Evolutionary conservation across 257 asterid species (phyloP), one percentile per base, ranked within the genome.

Genomic region (Plantago major): DNA sequence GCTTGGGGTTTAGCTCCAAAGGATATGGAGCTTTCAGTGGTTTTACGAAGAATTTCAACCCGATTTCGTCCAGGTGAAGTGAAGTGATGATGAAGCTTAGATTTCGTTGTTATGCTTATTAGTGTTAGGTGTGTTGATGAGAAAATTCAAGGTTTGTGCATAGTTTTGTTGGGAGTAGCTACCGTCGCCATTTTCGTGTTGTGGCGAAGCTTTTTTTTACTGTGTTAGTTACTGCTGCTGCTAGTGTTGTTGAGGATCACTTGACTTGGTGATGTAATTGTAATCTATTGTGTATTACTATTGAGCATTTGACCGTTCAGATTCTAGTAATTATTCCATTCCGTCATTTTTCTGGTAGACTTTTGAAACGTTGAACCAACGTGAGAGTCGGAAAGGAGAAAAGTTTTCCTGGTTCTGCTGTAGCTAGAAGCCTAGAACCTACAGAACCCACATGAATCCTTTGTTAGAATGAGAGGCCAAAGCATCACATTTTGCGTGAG

Each of bases 1-100:
- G 97, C 78, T 73, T 93, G 51, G 99, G 97, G 1, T 90, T 93
- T 71, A 87, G 92, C 54, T 89, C 99, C 8, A 93, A 89, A 74
- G 83, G 96, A 42, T 93, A 93, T 57, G 95, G 97, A 22, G 91
- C 94, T 37, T 85, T 87, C 85, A 81, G 73, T 54, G 99, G 96
- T 1, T 83, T 89, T 11, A 86, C 97, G 19, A 80, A 81, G 71
- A 87, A 83, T 55, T 79, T 90, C 64, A 93, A 85, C 73, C 97
- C 97, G 38, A 89, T 87, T 63, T 89, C 94, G 22, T 87, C 97
- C 48, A 81, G 89, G 84, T 86, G 79, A 83, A 58, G 17, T 22
- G 26, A n/a, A n/a, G n/a, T n/a, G n/a, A n/a, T 22, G 26, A 22
- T 22, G 26, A 22, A 50, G 43, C 54, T 7, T 10, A 45, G 38